phyloP scores from a whole-genome alignment of 2,329 filamentous ascomycete species.

The Penicillium frequentans region DNA sequence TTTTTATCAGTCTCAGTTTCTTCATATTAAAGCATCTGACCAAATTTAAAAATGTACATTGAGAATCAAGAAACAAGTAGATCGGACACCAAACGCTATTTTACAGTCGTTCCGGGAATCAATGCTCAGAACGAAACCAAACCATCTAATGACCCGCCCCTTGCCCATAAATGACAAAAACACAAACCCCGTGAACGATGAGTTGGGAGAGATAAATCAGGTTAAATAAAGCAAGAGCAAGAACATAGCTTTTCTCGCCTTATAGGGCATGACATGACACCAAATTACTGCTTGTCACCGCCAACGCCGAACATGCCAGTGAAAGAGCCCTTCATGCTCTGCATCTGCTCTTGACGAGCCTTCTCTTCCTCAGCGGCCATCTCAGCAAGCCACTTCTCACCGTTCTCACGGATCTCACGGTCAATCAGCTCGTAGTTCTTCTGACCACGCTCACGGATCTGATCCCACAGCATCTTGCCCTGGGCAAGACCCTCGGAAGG shows the following conservation, averaged over 20 bases:
- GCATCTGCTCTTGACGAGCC: conserved; percentile 85
- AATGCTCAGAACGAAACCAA: conserved; percentile 28
- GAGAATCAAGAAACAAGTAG: conserved; percentile 23
- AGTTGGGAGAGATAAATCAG: conserved; percentile 15
- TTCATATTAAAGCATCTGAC: conserved; percentile 24
- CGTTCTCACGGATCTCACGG: conserved; percentile 87
- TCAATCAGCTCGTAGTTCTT: conserved; percentile 87
- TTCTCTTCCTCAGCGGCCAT: conserved; percentile 87
- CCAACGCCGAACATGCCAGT: conserved; percentile 54
- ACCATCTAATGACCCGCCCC: conserved; percentile 31
- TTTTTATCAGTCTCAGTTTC: conserved; percentile 18
- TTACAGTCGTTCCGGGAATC: conserved; percentile 32
- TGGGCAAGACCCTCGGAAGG: conserved; percentile 77
- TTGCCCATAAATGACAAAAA: conserved; percentile 23
- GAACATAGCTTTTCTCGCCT: neutral
- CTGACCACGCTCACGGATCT: conserved; percentile 87
- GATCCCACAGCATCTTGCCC: conserved; percentile 96
- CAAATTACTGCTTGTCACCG: conserved; percentile 26
- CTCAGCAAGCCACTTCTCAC: conserved; percentile 93
- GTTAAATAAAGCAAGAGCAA: conserved; percentile 4
- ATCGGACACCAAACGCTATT: conserved; percentile 31
- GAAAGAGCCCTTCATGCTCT: conserved; percentile 82
- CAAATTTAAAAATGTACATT: conserved; percentile 26
- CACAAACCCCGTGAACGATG: conserved; percentile 20
- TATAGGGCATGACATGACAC: conserved; percentile 1